Base-by-base conservation (phyloP, 805 yeast species). In the Zygosaccharomyces rouxii region DNA sequence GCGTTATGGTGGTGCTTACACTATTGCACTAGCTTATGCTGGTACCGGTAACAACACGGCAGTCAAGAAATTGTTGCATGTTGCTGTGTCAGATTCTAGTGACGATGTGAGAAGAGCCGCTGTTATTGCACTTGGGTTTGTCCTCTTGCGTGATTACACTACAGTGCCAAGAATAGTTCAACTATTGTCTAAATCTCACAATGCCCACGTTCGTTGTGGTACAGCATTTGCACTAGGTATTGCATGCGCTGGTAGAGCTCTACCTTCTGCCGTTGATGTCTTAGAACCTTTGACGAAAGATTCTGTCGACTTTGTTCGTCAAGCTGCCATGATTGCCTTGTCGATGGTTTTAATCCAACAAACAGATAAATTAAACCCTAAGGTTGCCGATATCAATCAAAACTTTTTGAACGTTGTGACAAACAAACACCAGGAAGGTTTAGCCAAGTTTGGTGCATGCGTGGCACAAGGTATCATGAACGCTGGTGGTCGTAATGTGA, bases 401-500 rank as follows among this genome's bases (percentile, higher is more conserved):
- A 76, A 78, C 42, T 81, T 85, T 55, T 84, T 89, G 42, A 80
- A 79, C 49, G 84, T 87, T n/a, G 79, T 92, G 48, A 73, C 83
- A 22, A 86, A 84, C 61, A 94, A 92, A 69, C 95, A 88, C 59
- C 97, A 92, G 69, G 99, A 92, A 70, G 96, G 96, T 3, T 78
- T 94, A 69, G 97, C 98, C 35, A 90, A 89, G 71, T 94, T 92
- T 70, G 99, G 99, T 65, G 97, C 98, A 26, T 88, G 97, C 14
- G 72, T 94, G 43, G 92, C 96, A 11, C 97, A 92, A 72, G 99
- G 99, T 68, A 92, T 94, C 55, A 83, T 94, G 66, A 97, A 94
- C 71, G 99, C 98, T 9, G 97, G 99, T 70, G 99, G 99, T 10
- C 82, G 98, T 65, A 94, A 94, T 61, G 95, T 86, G n/a, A 89